Percentiles rank a stretch among this genome's conserved stretches.
Evolutionary conservation across 495 filamentous ascomycete species (phyloP).

Genomic region (Tuber brumale): DNA sequence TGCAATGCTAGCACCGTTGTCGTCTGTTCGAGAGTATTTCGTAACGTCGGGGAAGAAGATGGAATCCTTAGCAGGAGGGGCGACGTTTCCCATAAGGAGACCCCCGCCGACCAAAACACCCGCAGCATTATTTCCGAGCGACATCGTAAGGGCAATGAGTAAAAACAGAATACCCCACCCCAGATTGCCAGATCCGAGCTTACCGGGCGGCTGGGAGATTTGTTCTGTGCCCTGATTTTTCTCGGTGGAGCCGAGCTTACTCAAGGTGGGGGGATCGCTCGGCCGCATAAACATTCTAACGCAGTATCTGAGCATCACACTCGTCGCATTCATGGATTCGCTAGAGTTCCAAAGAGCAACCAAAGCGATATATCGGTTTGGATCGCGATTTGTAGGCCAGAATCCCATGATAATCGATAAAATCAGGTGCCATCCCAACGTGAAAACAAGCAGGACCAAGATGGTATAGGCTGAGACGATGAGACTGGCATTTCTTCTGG

Average conservation of each 20-base stretch:
- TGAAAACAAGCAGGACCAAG: background rate
- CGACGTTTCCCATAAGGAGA: background rate
- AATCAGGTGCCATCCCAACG: background rate
- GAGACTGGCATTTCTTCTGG: background rate
- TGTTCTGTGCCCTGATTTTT: too few species aligned
- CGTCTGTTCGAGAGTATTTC: rapidly evolving
- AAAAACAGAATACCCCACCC: background rate
- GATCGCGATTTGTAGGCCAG: background rate
- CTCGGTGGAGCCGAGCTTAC: too few species aligned
- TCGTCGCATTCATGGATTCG: background rate
- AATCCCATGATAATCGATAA: background rate
- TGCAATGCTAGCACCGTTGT: background rate
- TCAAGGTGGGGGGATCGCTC: too few species aligned
- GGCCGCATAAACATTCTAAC: background rate
- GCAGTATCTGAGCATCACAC: background rate
- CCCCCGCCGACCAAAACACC: background rate
- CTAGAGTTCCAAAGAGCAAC: background rate
- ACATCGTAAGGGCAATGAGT: background rate
- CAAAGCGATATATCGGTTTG: background rate
- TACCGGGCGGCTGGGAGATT: too few species aligned
- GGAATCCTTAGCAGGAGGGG: background rate
- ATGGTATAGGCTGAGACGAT: background rate
- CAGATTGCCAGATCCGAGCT: too few species aligned
- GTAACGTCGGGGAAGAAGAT: background rate
- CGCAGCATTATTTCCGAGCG: background rate